Evolutionary conservation across 371 early-diverging fungal species (phyloP), one percentile per base, ranked within the genome.

Genomic region (Parasitella parasitica): DNA sequence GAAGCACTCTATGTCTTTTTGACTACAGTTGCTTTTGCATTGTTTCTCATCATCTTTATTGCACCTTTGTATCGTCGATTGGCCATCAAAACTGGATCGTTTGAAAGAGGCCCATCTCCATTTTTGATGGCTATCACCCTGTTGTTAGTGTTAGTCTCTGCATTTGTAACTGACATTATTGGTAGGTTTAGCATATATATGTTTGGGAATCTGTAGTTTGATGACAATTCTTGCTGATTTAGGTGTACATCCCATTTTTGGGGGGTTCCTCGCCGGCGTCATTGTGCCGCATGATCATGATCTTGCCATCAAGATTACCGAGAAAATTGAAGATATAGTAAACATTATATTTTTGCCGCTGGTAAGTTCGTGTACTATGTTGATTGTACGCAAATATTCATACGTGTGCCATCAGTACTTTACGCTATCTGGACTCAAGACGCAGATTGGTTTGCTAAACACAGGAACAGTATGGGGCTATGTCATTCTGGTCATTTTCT

Each of bases 241-340:
- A 58, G 58, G 63, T 16, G 39, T 63, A 32, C 63, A 63, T 39
- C 54, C 54, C 30, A 96, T 97, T 57, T 96, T 97, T 80, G 98
- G 98, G 18, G 93, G 89, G 3, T 95, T 96, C 70, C 57, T 97
- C 6, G 85, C 88, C 13, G 97, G 97, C 4, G 78, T 93, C 28
- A 89, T 94, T 35, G 81, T 92, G 12, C 97, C 98, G 1, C 95
- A 94, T 72, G 90, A 93, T 49, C 81, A 88, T 54, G 95, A 95
- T 20, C 89, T 97, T 64, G 89, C 95, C 4, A 78, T 91, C 52
- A 88, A 88, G 48, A 83, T 97, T 16, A 90, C 94, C 4, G 95
- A 95, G 63, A 90, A 94, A 75, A 90, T 95, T 39, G 97, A 97
- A 70, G 98, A 97, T 73, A 70, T 96, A 2, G 83, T 95, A 26